Percentiles rank a stretch among this genome's conserved stretches.
Evolutionary conservation across 352 stramenopile genomes (phyloP).

Genomic region (Phytophthora boehmeriae): DNA sequence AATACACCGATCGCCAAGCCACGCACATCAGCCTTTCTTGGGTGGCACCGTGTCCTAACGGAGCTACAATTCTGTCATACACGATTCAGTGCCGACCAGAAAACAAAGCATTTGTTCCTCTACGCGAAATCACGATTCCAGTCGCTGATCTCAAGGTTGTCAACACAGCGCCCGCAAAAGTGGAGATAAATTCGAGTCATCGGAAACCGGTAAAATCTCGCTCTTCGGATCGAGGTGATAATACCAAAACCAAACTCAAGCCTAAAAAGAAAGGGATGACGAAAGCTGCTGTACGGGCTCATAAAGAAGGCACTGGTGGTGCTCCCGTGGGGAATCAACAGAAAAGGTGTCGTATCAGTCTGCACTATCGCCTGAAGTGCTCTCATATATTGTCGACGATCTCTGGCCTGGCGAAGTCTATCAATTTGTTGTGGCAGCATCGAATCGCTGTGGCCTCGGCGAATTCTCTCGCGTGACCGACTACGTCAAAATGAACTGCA

Average conservation of each 20-base stretch:
- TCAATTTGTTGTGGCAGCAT: conserved; percentile 70
- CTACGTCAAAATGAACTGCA: conserved; percentile 77
- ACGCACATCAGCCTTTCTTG: conserved; percentile 56
- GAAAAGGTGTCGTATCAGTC: neutral
- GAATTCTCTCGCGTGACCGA: conserved; percentile 70
- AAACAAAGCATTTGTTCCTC: conserved; percentile 44
- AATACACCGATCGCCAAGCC: conserved; percentile 38
- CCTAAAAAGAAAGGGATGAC: neutral
- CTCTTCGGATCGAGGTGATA: neutral
- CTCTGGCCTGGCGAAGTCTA: conserved; percentile 78
- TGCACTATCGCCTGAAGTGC: neutral
- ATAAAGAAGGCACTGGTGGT: neutral
- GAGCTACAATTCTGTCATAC: conserved; percentile 53
- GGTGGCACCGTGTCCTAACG: conserved; percentile 59
- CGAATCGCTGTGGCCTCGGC: conserved; percentile 68
- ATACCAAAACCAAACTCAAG: neutral
- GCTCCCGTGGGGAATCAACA: too few relatives aligned
- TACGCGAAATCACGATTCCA: conserved; percentile 38
- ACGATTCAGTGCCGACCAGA: conserved; percentile 66
- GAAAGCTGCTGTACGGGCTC: neutral
- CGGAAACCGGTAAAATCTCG: neutral
- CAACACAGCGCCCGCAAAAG: neutral
- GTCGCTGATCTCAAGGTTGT: conserved; percentile 30
- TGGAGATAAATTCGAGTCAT: neutral
- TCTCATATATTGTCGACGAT: conserved; percentile 42